phyloP scores from a whole-genome alignment of 306 rosid genomes.

The Acmispon strigosus region DNA sequence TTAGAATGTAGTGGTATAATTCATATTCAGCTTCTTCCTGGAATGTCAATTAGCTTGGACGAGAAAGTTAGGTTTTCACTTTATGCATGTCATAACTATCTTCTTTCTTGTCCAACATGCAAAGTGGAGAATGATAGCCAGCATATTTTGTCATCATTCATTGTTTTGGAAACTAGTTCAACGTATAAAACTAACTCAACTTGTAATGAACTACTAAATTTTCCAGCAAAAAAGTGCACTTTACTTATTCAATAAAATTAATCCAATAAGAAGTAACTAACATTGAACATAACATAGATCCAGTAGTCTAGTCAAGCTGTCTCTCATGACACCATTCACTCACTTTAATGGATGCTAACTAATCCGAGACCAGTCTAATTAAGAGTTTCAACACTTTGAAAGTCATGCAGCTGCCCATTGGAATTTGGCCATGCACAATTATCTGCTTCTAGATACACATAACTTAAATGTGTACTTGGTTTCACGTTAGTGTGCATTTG shows the following conservation, averaged over 20 bases:
- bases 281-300: neutral
- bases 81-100: neutral
- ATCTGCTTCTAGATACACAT: no score
- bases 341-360: neutral
- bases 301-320: neutral
- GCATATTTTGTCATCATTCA: neutral
- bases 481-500: no score
- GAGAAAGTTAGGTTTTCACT: neutral
- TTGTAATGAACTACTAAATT: conserved; percentile 14
- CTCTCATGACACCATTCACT: neutral
- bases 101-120: neutral
- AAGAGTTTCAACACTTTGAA: conserved; percentile 27
- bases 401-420: conserved; percentile 24
- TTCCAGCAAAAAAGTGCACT: neutral
- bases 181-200: neutral
- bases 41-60: neutral
- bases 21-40: neutral
- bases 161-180: conserved; percentile 3
- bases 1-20: neutral
- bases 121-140: neutral
- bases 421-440: neutral
- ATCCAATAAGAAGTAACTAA: neutral
- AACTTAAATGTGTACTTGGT: no score
- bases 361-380: neutral
- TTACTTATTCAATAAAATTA: neutral